phyloP scores from a whole-genome alignment of 768 basidiomycete species.

The Astraeus odoratus region DNA sequence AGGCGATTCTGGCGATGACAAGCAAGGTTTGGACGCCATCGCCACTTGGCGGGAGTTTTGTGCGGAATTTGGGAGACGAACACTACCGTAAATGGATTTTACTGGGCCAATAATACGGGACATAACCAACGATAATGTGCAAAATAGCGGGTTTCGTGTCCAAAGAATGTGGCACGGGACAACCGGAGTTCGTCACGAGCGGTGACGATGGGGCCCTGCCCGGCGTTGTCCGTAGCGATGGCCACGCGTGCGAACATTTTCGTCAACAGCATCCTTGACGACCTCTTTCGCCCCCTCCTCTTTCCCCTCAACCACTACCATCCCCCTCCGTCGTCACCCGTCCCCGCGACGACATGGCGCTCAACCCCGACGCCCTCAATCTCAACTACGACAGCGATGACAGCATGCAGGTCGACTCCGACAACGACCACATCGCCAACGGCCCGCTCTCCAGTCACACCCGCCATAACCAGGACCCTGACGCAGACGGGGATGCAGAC shows the following conservation, averaged over 20 bases:
- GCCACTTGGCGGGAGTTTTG: slow-evolving; percentile 6
- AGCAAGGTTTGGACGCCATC: not conserved
- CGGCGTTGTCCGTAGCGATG: slow-evolving; percentile 37
- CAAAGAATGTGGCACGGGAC: slow-evolving; percentile 26
- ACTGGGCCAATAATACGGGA: no score
- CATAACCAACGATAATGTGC: slow-evolving; percentile 1
- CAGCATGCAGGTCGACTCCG: slow-evolving; percentile 70
- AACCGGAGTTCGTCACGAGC: slow-evolving; percentile 35
- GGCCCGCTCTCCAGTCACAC: slow-evolving; percentile 15
- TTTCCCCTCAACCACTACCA: slow-evolving; percentile 31
- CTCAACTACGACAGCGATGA: slow-evolving; percentile 47
- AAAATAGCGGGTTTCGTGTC: slow-evolving; percentile 20
- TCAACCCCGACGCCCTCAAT: slow-evolving; percentile 39
- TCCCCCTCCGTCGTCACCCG: slow-evolving; percentile 14
- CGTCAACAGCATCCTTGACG: slow-evolving; percentile 36
- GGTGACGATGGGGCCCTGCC: slow-evolving; percentile 38
- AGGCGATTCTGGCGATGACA: not conserved
- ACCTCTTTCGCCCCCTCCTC: slow-evolving; percentile 27
- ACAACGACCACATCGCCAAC: slow-evolving; percentile 29
- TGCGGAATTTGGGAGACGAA: slow-evolving; percentile 1
- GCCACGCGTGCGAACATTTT: slow-evolving; percentile 36
- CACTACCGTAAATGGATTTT: not conserved
- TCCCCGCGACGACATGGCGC: slow-evolving; percentile 26
- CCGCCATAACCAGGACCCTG: slow-evolving; percentile 38
- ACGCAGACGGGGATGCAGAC: slow-evolving; percentile 59